Percentiles rank a stretch among this genome's conserved stretches.
Evolutionary conservation across 805 yeast species (phyloP).

Genomic region (Wickerhamomyces queroliae): DNA sequence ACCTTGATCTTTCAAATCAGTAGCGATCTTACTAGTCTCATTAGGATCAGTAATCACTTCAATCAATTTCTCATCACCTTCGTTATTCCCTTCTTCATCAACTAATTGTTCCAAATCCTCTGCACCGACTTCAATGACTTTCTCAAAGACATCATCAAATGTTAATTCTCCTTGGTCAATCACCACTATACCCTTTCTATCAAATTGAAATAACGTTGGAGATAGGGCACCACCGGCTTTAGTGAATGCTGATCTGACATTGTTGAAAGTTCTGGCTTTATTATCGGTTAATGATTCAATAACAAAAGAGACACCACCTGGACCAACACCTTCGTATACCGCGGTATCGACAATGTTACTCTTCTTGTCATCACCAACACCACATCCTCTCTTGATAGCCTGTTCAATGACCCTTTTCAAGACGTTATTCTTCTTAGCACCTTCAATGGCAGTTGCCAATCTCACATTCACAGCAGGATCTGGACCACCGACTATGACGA

Average conservation of each 20-base stretch:
- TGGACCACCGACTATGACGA: conserved; percentile 53
- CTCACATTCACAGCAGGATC: conserved; percentile 58
- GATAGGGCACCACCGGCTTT: conserved; percentile 66
- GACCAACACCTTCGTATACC: conserved; percentile 85
- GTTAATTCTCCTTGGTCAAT: conserved; percentile 34
- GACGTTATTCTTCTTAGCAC: conserved; percentile 70
- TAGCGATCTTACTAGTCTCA: conserved; percentile 57
- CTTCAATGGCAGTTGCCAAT: conserved; percentile 67
- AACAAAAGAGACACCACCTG: conserved; percentile 83
- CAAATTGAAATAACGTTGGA: conserved; percentile 75
- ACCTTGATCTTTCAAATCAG: conserved; percentile 39
- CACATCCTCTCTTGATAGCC: conserved; percentile 83
- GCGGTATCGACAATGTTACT: conserved; percentile 45
- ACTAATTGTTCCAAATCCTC: conserved; percentile 62
- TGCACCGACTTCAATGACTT: conserved; percentile 70
- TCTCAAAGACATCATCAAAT: conserved; percentile 70
- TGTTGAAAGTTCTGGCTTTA: conserved; percentile 73
- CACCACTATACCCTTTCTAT: conserved; percentile 67
- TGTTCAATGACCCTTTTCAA: conserved; percentile 81
- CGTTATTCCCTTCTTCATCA: conserved; percentile 16
- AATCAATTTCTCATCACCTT: conserved; percentile 23
- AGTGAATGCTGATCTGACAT: conserved; percentile 68
- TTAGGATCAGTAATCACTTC: conserved; percentile 60
- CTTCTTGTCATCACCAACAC: conserved; percentile 45
- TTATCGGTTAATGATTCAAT: conserved; percentile 89